Evolutionary conservation across 345 rosid species (phyloP).

Genomic region (Theobroma cacao): DNA sequence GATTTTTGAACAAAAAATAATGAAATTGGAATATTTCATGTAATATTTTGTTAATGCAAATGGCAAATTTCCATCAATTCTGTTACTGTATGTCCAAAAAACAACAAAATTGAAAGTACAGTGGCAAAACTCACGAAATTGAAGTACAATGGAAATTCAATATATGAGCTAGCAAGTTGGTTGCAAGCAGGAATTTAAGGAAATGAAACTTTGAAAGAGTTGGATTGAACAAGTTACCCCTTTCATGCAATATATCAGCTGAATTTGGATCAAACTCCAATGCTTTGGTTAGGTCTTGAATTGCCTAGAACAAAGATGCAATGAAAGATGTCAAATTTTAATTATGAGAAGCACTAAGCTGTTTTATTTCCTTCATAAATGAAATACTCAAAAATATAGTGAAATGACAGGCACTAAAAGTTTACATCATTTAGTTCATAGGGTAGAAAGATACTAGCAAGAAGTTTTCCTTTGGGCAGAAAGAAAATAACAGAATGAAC

Average conservation of each 20-base stretch:
- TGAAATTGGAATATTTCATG: too few relatives aligned
- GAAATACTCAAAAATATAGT: background rate
- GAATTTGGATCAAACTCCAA: conserved; percentile 84
- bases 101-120: too few relatives aligned
- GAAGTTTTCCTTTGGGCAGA: background rate
- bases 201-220: background rate
- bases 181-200: background rate
- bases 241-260: conserved; percentile 88
- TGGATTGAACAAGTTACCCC: conserved; percentile 51
- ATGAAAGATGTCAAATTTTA: conserved; percentile 4
- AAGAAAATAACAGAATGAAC: conserved; percentile 12
- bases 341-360: background rate
- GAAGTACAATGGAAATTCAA: too few relatives aligned
- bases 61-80: too few relatives aligned
- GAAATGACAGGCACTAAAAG: conserved; percentile 15
- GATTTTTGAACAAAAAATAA: too few relatives aligned
- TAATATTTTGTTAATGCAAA: too few relatives aligned
- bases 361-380: background rate
- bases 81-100: too few relatives aligned
- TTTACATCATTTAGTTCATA: conserved; percentile 9
- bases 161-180: background rate
- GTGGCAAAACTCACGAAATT: too few relatives aligned
- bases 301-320: conserved; percentile 61
- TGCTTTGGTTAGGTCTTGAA: conserved; percentile 86
- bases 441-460: conserved; percentile 5